Base-by-base conservation (phyloP, 2,329 filamentous ascomycete species). In the Aspergillus versicolor region DNA sequence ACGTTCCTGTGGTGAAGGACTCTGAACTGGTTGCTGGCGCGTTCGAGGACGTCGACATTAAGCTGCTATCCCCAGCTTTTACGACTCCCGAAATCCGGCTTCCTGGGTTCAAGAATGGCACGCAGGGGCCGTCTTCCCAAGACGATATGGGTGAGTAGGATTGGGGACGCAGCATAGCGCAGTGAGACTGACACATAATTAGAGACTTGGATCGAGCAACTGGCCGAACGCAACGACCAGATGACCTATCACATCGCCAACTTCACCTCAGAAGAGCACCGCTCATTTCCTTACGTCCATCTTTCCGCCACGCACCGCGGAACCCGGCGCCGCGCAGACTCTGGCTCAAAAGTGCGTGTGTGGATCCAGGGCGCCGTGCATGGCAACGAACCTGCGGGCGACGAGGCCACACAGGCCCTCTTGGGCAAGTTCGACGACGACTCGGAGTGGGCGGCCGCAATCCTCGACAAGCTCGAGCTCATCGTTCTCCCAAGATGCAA, bases 291-390 rank as follows among this genome's bases (percentile, higher is more conserved):
- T 24, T 54, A 54, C 8, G 22, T 54, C 17, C 52, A 54, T 22
- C 37, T 54, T 22, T 48, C 52, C 2, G 9, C 17, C 9, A 15
- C 34, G 4, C 27, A 30, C 9, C 11, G 9, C 9, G 9, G 9
- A 8, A 3, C 11, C 27, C 2, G 21, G 17, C 12, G 38, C 24
- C 41, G n/a, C 19, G 41, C 30, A 32, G 21, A 46, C 13, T 41
- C 42, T 17, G 0, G 0, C 8, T 13, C 21, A 3, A 54, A 54
- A 22, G 52, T 54, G 43, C 52, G 52, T 4, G 52, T 54, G 22
- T 54, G 52, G 52, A 54, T 54, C 44, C 52, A 54, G 34, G 52
- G 52, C n/a, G 52, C 52, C 7, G 52, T 54, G 24, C 52, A 54
- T 21, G 52, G 52, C 15, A 54, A 54, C 19, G 52, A 54, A 32